Percentiles rank a stretch among this genome's conserved stretches.
Evolutionary conservation across 169 alveolate species (phyloP).

Genomic region (Plasmodium falciparum): DNA sequence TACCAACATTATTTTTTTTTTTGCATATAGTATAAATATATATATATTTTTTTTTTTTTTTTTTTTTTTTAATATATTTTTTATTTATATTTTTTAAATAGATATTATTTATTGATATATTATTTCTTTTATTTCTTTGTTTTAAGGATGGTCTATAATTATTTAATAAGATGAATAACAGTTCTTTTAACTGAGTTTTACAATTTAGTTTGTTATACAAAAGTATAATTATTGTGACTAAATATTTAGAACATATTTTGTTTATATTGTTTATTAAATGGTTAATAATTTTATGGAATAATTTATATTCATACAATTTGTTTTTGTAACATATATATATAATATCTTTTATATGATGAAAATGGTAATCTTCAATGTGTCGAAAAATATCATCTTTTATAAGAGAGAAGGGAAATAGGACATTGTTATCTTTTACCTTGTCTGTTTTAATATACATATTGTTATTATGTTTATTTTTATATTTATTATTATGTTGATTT

Average conservation of each 20-base stretch:
- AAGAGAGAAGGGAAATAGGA: too few relatives aligned
- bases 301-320: constrained; percentile 16
- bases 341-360: constrained; percentile 1
- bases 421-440: too few relatives aligned
- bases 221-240: constrained; percentile 9
- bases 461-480: too few relatives aligned
- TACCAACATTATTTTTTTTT: background rate
- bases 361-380: background rate
- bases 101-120: background rate
- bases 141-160: constrained; percentile 14
- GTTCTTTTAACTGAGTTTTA: background rate
- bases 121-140: background rate
- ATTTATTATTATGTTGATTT: too few relatives aligned
- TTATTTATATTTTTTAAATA: background rate
- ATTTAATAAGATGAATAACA: constrained; percentile 17
- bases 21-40: background rate
- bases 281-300: background rate
- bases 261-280: constrained; percentile 22
- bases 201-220: constrained; percentile 2
- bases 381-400: too few relatives aligned
- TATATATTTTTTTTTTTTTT: background rate
- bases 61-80: background rate
- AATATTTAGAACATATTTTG: constrained; percentile 14
- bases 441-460: too few relatives aligned
- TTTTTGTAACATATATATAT: constrained; percentile 8